Evolutionary conservation across 805 yeast species (phyloP), one percentile per base, ranked within the genome.

Genomic region (Cyberlindnera maritima): DNA sequence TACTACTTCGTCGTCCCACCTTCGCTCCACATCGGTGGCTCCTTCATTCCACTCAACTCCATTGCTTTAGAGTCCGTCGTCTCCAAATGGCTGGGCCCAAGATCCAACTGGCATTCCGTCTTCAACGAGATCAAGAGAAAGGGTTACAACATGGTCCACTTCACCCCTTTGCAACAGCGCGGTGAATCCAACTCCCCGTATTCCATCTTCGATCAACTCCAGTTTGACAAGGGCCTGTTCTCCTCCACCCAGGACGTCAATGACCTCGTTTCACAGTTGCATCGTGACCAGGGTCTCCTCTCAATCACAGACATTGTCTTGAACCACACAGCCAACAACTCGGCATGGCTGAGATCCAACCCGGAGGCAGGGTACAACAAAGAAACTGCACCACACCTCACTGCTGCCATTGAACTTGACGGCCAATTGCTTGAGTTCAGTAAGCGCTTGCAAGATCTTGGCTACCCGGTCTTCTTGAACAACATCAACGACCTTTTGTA

Each of bases 101-200:
- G 65, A 41, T 62, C 64, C 2, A 65, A 77, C 13, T 92, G 98
- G 98, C 79, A 79, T 47, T 62, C 67, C 1, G 69, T 86, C 47
- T 86, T 92, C 48, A 62, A 64, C 1, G 76, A 77, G 39, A 76
- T 92, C 38, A 67, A 83, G 14, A 62, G 67, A 9, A 94, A 94
- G 65, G 91, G 94, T 18, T 92, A 92, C 70, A 94, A 94, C 65
- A 88, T 92, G 97, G 72, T 94, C 37, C 99, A 92, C 70, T 92
- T 92, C 64, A 91, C 97, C 6, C 99, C 99, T 0, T 72, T 92
- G 56, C 97, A 92, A 66, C 69, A 82, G 53, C 75, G 98, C 46
- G 99, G 99, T 29, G 85, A 76, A 51, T 87, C 96, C 1, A 79
- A 91, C 64, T 91, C 97, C 7, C 99, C 99, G 0, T 92, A 91